Evolutionary conservation across 768 basidiomycete species (phyloP).

Genomic region (Suillus brevipes): DNA sequence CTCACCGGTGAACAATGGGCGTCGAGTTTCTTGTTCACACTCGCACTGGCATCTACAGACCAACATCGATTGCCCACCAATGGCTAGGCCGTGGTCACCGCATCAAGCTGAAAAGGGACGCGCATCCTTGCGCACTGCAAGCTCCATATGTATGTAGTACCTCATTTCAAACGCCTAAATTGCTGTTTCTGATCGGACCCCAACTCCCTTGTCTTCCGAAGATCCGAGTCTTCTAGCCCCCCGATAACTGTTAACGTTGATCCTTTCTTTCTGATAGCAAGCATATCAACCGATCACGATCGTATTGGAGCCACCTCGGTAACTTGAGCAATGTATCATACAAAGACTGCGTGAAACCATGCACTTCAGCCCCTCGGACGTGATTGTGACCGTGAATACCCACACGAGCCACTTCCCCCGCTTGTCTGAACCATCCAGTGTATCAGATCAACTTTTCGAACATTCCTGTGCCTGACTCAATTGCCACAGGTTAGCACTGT

Average conservation of each 20-base stretch:
- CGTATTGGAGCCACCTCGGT: background rate
- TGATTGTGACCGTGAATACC: background rate
- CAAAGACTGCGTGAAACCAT: background rate
- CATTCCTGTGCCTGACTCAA: background rate
- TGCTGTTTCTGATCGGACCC: background rate
- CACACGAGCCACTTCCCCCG: background rate
- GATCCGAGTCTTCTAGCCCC: conserved; percentile 1
- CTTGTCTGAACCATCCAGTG: background rate
- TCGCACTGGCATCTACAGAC: background rate
- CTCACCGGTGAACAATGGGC: background rate
- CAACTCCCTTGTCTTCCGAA: background rate
- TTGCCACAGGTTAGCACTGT: background rate
- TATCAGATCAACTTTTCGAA: conserved; percentile 1
- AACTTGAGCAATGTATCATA: background rate
- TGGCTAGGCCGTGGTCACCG: background rate
- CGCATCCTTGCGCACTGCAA: background rate
- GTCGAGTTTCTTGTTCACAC: background rate
- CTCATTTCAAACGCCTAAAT: conserved; percentile 1
- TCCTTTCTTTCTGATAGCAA: background rate
- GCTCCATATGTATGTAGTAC: background rate
- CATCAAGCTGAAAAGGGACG: background rate
- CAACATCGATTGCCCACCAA: background rate
- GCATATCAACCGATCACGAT: background rate
- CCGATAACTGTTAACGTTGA: background rate
- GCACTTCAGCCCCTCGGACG: background rate